Percentiles rank a stretch among this genome's conserved stretches.
phyloP scores from a whole-genome alignment of 176 grass and related monocot genomes.

The Pontederia paniculata region DNA sequence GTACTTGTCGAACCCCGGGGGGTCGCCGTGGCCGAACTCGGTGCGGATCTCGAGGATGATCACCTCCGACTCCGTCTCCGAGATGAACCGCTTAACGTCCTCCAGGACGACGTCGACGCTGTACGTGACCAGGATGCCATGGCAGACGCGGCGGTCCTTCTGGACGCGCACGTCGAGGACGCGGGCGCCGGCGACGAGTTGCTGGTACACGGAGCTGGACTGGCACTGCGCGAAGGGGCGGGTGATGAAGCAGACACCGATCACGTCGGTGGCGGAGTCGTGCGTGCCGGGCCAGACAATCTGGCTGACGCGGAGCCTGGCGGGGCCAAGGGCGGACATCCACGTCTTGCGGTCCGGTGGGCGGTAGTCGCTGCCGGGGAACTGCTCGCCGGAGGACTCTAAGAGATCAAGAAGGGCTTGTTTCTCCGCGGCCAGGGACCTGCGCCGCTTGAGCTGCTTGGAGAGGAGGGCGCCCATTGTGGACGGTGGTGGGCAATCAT shows the following conservation, averaged over 20 bases:
- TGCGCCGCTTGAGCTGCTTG: no score
- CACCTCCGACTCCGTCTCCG: slow-evolving; percentile 50
- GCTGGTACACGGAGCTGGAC: slow-evolving; percentile 55
- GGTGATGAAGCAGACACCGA: slow-evolving; percentile 65
- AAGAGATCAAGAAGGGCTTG: no score
- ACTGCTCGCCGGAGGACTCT: slow-evolving; percentile 24
- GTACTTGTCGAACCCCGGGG: slow-evolving; percentile 80
- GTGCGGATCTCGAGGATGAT: slow-evolving; percentile 85
- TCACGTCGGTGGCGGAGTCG: slow-evolving; percentile 79
- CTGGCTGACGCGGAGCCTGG: slow-evolving; percentile 40
- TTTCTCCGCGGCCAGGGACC: no score
- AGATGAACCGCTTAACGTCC: slow-evolving; percentile 45
- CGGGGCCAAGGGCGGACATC: slow-evolving; percentile 57
- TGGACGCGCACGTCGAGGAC: slow-evolving; percentile 78
- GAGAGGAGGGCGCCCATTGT: no score
- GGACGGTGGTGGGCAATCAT: no score
- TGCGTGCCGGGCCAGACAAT: slow-evolving; percentile 91
- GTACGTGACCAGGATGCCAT: slow-evolving; percentile 64
- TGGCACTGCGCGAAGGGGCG: slow-evolving; percentile 95
- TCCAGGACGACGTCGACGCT: slow-evolving; percentile 57
- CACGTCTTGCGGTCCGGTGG: slow-evolving; percentile 44
- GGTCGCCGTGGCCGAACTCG: slow-evolving; percentile 82
- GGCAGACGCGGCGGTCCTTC: slow-evolving; percentile 71
- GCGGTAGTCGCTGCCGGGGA: slow-evolving; percentile 51
- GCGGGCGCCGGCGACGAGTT: slow-evolving; percentile 54